phyloP scores from a whole-genome alignment of 495 filamentous ascomycete genomes.

The Penicillium lagena region DNA sequence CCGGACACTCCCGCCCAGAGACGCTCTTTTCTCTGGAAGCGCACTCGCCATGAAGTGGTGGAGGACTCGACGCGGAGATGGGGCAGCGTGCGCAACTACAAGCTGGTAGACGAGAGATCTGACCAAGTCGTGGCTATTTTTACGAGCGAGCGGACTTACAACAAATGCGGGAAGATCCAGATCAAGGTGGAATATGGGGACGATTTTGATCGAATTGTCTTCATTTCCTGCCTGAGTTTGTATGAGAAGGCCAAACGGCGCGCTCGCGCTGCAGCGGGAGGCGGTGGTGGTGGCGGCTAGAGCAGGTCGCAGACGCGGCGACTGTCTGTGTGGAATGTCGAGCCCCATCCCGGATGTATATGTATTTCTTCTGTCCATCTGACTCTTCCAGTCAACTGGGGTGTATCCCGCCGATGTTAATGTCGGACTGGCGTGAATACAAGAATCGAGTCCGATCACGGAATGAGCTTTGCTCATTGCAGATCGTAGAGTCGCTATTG shows the following conservation, averaged over 20 bases:
- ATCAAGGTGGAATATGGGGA: conserved; percentile 16
- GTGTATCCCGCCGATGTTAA: too few species aligned
- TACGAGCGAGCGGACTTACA: conserved; percentile 2
- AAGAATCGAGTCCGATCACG: too few species aligned
- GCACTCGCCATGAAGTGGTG: conserved; percentile 12
- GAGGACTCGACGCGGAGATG: neutral
- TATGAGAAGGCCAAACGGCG: conserved; percentile 14
- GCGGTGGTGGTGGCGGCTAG: conserved; percentile 10
- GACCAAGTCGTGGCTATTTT: conserved; percentile 15
- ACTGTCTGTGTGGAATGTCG: neutral
- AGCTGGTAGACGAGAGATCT: conserved; percentile 12
- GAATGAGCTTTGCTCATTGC: neutral
- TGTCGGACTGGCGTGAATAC: too few species aligned
- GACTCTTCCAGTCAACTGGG: too few species aligned
- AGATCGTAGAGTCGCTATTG: neutral
- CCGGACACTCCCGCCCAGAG: neutral
- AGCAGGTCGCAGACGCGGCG: neutral
- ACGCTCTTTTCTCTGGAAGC: conserved; percentile 16
- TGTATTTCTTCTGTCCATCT: neutral
- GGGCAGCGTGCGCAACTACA: conserved; percentile 12
- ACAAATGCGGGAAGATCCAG: conserved; percentile 15
- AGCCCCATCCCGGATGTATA: neutral
- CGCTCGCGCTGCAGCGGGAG: neutral
- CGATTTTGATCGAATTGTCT: conserved; percentile 17
- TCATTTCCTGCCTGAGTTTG: conserved; percentile 14